A percentile compares a stretch with the other conserved stretches of the same genome.
These are phyloP conservation scores for bread wheat (Triticum aestivum) DNA, from an alignment of 176 grass and related monocot species.

Conservation along the genomic window IWGSC_CS_RefSeq_v2.1 NC_057797.1:585252170-585252669, in stretches of 20 bases:
- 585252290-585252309: slow-evolving; percentile 86
- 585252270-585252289: slow-evolving; percentile 98
- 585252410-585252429: slow-evolving; percentile 77
- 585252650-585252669: slow-evolving; percentile 86
- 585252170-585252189: slow-evolving; percentile 93
- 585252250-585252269: slow-evolving; percentile 98
- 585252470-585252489: slow-evolving; percentile 90
- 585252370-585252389: slow-evolving; percentile 98
- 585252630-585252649: not conserved
- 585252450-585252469: slow-evolving; percentile 95
- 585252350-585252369: slow-evolving; percentile 97
- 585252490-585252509: slow-evolving; percentile 75
- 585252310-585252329: slow-evolving; percentile 95
- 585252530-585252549: slow-evolving; percentile 96
- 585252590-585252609: not conserved
- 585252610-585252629: not conserved
- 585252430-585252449: slow-evolving; percentile 65
- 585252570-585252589: not conserved
- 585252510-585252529: slow-evolving; percentile 84
- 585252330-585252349: slow-evolving; percentile 98
- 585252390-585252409: slow-evolving; percentile 98
- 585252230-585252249: slow-evolving; percentile 92
- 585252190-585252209: slow-evolving; percentile 92
- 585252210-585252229: slow-evolving; percentile 93
- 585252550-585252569: slow-evolving; percentile 64